Base-by-base conservation (phyloP, 202 grass and related monocot genomes). In the Elaeis oleifera region DNA sequence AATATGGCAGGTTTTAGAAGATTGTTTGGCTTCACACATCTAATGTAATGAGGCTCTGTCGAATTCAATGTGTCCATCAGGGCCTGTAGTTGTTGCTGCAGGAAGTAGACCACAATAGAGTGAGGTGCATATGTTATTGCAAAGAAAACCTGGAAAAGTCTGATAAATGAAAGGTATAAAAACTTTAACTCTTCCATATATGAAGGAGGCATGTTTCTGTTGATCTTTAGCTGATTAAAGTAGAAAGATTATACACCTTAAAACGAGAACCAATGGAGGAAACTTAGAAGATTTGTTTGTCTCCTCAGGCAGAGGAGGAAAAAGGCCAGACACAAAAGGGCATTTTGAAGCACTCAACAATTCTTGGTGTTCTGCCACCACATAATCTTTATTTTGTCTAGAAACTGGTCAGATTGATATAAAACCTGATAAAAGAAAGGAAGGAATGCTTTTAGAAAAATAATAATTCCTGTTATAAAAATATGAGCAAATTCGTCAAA, bases 21-120 rank as follows among this genome's bases (percentile, higher is more conserved):
- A 92, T 99, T 99, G 56, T 99, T 99, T 69, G 94, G 94, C 78
- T 99, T 99, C 73, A 99, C 94, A 2, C 94, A 99, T 92, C 94
- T 89, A 56, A 99, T 86, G 58, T 99, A 99, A 80, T 99, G 88
- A 59, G 94, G 94, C 56, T 99, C 94, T 53, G 94, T 99, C 61
- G 94, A 99, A 72, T 99, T 99, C 24, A 99, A 76, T 70, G 94
- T 99, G 5, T 99, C 94, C 94, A 92, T 92, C 71, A 99, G 82
- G 69, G 94, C 77, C 89, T 83, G 80, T 71, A 99, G 82, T 99
- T 99, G 94, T 84, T 74, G 85, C 94, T 99, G 77, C 65, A 72
- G 76, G n/a, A 72, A 69, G 65, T 53, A 78, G 64, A 79, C 3
- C n/a, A 79, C 51, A 72, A 21, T 59, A 69, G 32, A 20, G 53